Conservation (phyloP, 306 rosid species). For the Prunus mira region DNA sequence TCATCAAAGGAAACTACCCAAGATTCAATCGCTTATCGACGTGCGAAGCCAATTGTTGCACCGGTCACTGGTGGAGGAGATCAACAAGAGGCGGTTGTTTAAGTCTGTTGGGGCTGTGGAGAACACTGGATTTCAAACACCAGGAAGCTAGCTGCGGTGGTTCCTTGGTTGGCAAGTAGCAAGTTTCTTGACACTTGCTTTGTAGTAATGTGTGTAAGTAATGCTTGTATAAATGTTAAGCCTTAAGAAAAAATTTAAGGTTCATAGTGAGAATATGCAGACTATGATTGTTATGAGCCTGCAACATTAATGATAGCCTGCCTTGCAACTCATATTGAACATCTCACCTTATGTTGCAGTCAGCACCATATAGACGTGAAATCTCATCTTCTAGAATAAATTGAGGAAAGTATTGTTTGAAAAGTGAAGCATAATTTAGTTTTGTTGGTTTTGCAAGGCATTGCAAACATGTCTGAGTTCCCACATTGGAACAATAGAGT, state of each 20-base stretch:
- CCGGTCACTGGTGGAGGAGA: conserved; percentile 52
- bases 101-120: conserved; percentile 62
- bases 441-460: no score
- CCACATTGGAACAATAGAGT: no score
- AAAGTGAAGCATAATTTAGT: no score
- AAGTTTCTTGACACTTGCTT: not conserved
- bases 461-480: no score
- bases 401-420: no score
- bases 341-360: no score
- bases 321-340: no score
- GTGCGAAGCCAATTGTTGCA: conserved; percentile 54
- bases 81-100: conserved; percentile 51
- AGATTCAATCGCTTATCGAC: conserved; percentile 42
- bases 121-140: conserved; percentile 62
- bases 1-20: conserved; percentile 21
- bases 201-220: not conserved
- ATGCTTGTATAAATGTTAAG: not conserved
- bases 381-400: no score
- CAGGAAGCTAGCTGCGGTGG: not conserved
- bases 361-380: no score
- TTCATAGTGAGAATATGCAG: not conserved
- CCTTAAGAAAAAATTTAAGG: not conserved
- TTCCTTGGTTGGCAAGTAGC: not conserved
- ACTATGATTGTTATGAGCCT: not conserved
- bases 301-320: not conserved